Percentiles rank a stretch among this genome's conserved stretches.
Conservation (phyloP, 2,329 filamentous ascomycete species). For the Fusarium metavorans region DNA sequence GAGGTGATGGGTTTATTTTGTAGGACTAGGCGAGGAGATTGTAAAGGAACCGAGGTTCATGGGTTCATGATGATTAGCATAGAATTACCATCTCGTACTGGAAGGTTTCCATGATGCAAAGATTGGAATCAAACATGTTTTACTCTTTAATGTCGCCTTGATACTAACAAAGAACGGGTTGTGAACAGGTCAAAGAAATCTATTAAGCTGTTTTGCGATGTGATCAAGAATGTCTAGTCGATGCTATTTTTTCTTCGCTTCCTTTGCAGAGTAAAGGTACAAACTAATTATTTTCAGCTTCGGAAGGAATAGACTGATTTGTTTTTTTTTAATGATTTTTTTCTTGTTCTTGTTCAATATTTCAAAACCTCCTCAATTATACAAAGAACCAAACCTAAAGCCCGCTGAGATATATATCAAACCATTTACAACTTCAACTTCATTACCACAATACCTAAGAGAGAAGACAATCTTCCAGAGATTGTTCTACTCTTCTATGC, state of each 20-base stretch:
- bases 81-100: constrained; percentile 35
- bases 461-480: neutral
- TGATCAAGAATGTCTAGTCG: constrained; percentile 2
- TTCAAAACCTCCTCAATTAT: neutral
- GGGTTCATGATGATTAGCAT: constrained; percentile 36
- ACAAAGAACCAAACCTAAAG: neutral
- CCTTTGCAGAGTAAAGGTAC: neutral
- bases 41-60: constrained; percentile 21
- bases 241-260: neutral
- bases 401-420: neutral
- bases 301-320: neutral
- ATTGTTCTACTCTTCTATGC: constrained; percentile 8
- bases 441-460: constrained; percentile 36
- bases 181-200: constrained; percentile 3
- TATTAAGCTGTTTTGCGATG: constrained; percentile 1
- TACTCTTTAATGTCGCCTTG: constrained; percentile 15
- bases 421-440: constrained; percentile 17
- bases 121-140: constrained; percentile 9
- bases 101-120: constrained; percentile 16
- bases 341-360: neutral
- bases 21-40: constrained; percentile 28
- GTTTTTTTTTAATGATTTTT: neutral
- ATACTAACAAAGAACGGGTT: neutral
- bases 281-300: neutral
- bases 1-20: constrained; percentile 11